These are phyloP conservation scores for Colletotrichum sp. DNA, from an alignment of 2,329 filamentous ascomycete genomes.

Conservation along the genomic window DNA sequence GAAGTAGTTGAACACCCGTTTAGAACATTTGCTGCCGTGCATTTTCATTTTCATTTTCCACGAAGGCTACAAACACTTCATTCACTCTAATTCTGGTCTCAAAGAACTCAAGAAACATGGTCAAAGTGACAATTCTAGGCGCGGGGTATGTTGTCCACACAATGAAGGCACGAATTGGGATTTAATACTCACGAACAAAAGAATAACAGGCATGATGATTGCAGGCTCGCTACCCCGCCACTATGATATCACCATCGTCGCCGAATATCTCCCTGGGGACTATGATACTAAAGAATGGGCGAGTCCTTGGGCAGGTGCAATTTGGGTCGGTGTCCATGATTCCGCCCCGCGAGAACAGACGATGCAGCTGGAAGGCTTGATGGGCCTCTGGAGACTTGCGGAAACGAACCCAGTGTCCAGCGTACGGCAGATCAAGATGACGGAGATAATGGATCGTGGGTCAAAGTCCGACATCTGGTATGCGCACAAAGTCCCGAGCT, in stretches of 20 bases:
- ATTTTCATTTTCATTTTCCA: too few species aligned
- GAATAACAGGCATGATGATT: background rate
- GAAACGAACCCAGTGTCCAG: background rate
- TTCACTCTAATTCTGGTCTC: background rate
- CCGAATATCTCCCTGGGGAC: background rate
- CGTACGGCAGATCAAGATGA: background rate
- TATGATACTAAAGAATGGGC: background rate
- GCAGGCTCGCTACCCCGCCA: background rate
- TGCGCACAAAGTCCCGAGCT: background rate
- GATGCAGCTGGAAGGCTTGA: background rate
- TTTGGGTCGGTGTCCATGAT: background rate
- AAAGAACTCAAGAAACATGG: background rate
- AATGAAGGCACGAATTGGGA: background rate
- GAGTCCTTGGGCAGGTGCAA: background rate
- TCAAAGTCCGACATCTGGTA: background rate
- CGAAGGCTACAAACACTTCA: background rate
- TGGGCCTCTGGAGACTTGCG: background rate
- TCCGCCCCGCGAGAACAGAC: background rate
- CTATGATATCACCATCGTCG: background rate
- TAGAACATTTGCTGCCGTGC: too few species aligned
- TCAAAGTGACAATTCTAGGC: background rate
- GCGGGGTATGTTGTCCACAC: background rate
- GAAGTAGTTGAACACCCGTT: too few species aligned
- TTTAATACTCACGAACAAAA: rapidly evolving
- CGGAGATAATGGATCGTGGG: background rate